Percentiles rank a stretch among this genome's conserved stretches.
These are phyloP conservation scores for Aspergillus phoenicis DNA, from an alignment of 2,329 filamentous ascomycete genomes.

Conservation along the genomic window DNA sequence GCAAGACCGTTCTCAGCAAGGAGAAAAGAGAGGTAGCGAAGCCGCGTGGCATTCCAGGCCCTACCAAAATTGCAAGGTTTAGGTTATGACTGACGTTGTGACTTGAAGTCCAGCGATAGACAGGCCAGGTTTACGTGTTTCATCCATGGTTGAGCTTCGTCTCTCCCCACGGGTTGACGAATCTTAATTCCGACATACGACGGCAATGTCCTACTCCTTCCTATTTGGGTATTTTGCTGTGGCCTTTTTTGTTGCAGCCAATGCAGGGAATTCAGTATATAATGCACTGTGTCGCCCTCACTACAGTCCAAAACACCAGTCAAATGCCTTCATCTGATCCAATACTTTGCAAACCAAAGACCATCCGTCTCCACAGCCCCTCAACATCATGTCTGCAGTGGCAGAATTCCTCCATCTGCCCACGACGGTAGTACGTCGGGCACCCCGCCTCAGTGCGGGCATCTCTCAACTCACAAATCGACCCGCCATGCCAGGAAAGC, in stretches of 20 bases:
- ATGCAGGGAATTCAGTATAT: neutral
- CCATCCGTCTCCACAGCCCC: neutral
- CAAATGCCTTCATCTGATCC: neutral
- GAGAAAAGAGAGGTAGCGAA: neutral
- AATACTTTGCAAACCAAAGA: neutral
- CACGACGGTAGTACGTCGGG: slow-evolving; percentile 9
- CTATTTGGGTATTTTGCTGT: neutral
- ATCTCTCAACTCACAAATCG: slow-evolving; percentile 5
- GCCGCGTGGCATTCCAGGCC: slow-evolving; percentile 3
- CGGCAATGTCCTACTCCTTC: neutral
- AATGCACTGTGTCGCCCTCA: neutral
- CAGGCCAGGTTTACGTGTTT: neutral
- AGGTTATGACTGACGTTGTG: slow-evolving; percentile 7
- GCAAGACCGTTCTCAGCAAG: neutral
- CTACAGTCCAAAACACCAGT: neutral
- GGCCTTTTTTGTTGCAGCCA: neutral
- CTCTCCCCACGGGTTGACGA: slow-evolving; percentile 7
- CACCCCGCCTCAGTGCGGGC: slow-evolving; percentile 6
- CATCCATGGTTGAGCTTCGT: neutral
- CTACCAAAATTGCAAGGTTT: neutral
- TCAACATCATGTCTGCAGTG: neutral
- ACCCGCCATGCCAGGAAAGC: slow-evolving; percentile 9
- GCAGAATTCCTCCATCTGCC: slow-evolving; percentile 7
- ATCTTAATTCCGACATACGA: neutral
- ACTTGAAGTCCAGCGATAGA: neutral